Conservation (phyloP, 306 rosid species). For the Myrica gale region DNA sequence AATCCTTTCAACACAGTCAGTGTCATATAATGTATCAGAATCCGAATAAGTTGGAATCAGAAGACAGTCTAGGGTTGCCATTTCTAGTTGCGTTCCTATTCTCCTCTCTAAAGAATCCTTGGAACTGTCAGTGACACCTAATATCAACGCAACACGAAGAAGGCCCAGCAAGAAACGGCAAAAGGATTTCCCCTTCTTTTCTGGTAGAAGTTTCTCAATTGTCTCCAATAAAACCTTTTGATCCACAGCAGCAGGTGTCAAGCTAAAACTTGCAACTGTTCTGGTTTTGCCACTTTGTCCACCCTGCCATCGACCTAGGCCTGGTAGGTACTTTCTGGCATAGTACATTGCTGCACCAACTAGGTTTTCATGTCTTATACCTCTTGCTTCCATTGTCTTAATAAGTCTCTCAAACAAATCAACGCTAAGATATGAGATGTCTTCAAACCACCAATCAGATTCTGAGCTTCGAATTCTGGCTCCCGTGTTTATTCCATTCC, state of each 20-base stretch:
- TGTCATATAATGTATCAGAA: constrained; percentile 71
- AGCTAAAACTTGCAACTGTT: constrained; percentile 73
- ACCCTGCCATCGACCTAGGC: constrained; percentile 86
- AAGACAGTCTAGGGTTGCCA: constrained; percentile 82
- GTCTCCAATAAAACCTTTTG: constrained; percentile 75
- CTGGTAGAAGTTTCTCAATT: constrained; percentile 80
- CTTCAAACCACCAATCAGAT: constrained; percentile 99
- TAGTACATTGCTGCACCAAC: constrained; percentile 82
- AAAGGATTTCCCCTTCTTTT: constrained; percentile 74
- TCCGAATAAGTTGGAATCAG: constrained; percentile 84
- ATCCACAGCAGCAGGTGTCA: constrained; percentile 70
- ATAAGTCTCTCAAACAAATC: constrained; percentile 73
- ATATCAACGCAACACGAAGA: constrained; percentile 82
- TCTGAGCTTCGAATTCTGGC: constrained; percentile 83
- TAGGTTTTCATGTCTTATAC: constrained; percentile 74
- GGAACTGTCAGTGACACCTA: constrained; percentile 59
- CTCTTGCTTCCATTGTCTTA: constrained; percentile 79
- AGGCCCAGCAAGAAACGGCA: constrained; percentile 85
- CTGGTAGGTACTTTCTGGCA: constrained; percentile 85
- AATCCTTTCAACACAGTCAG: constrained; percentile 70
- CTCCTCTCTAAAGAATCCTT: constrained; percentile 73
- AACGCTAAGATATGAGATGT: constrained; percentile 80
- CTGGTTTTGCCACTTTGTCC: constrained; percentile 58
- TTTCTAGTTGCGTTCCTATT: constrained; percentile 86
- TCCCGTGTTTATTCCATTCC: constrained; percentile 97